Conservation (phyloP, 140 eudicot species). For the Cichorium intybus region DNA sequence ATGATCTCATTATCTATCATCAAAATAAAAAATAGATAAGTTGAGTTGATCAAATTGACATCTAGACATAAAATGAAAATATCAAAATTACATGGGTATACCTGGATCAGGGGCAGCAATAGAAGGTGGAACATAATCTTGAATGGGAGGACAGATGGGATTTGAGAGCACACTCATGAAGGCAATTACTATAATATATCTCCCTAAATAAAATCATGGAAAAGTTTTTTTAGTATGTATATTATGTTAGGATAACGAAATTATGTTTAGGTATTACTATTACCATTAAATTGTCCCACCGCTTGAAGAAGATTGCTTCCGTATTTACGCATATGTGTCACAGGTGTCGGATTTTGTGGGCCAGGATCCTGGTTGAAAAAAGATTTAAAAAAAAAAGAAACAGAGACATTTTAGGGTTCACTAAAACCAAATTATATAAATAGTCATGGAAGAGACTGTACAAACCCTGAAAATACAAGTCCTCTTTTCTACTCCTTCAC, state of each 20-base stretch:
- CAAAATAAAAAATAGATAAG: neutral
- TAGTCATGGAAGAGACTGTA: constrained; percentile 20
- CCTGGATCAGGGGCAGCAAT: constrained; percentile 57
- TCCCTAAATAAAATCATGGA: constrained; percentile 40
- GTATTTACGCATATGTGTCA: constrained; percentile 59
- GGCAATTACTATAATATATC: constrained; percentile 60
- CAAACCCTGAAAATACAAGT: constrained; percentile 59
- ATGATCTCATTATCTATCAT: constrained; percentile 69
- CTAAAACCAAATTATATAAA: constrained; percentile 7
- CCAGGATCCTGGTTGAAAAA: constrained; percentile 58
- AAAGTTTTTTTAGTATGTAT: constrained; percentile 17
- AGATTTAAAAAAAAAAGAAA: neutral
- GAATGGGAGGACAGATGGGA: constrained; percentile 39
- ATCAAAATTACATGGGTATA: neutral
- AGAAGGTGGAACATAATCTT: constrained; percentile 57
- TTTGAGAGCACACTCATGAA: constrained; percentile 49
- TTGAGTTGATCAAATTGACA: too few species aligned
- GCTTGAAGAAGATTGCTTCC: constrained; percentile 94
- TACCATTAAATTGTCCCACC: constrained; percentile 73
- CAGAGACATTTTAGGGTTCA: constrained; percentile 15
- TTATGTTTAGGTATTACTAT: neutral
- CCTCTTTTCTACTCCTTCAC: constrained; percentile 73
- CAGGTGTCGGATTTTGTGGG: constrained; percentile 78
- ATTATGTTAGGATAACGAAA: neutral
- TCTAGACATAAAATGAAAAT: neutral